Conservation (phyloP, 352 stramenopile species). For the Albugo laibachii region DNA sequence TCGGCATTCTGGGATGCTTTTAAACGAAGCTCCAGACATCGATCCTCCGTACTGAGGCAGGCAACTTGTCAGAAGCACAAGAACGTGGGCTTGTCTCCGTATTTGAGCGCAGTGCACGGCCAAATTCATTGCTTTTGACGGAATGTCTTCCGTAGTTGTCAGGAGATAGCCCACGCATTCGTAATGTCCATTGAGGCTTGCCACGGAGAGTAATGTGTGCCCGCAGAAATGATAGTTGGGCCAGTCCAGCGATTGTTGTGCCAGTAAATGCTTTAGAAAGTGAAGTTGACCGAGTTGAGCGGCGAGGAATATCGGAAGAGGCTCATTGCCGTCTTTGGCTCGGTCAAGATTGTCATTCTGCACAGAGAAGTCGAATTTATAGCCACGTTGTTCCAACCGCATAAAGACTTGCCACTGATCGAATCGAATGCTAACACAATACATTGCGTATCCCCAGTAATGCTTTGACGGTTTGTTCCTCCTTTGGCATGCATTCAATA, state of each 20-base stretch:
- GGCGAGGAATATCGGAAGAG: constrained; percentile 32
- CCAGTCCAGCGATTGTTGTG: constrained; percentile 11
- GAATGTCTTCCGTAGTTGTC: neutral
- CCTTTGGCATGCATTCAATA: constrained; percentile 36
- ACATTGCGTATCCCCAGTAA: constrained; percentile 39
- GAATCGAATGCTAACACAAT: constrained; percentile 36
- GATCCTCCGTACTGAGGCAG: constrained; percentile 19
- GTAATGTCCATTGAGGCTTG: constrained; percentile 43
- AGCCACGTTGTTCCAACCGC: constrained; percentile 19
- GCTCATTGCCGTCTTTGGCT: constrained; percentile 10
- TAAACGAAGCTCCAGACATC: no score
- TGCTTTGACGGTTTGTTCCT: constrained; percentile 17
- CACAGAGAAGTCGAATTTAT: constrained; percentile 10
- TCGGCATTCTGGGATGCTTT: neutral
- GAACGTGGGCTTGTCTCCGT: constrained; percentile 36
- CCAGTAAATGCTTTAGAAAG: constrained; percentile 31
- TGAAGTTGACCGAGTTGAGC: constrained; percentile 26
- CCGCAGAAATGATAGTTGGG: constrained; percentile 31
- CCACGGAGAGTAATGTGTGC: constrained; percentile 38
- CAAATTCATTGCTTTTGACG: constrained; percentile 19
- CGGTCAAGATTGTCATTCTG: constrained; percentile 3
- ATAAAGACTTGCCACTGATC: constrained; percentile 44
- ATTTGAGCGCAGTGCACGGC: constrained; percentile 25
- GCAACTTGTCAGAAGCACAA: constrained; percentile 49
- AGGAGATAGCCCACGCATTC: constrained; percentile 42